These are phyloP conservation scores for Hura crepitans DNA, from an alignment of 441 rosid species.

Conservation along the genomic window DNA sequence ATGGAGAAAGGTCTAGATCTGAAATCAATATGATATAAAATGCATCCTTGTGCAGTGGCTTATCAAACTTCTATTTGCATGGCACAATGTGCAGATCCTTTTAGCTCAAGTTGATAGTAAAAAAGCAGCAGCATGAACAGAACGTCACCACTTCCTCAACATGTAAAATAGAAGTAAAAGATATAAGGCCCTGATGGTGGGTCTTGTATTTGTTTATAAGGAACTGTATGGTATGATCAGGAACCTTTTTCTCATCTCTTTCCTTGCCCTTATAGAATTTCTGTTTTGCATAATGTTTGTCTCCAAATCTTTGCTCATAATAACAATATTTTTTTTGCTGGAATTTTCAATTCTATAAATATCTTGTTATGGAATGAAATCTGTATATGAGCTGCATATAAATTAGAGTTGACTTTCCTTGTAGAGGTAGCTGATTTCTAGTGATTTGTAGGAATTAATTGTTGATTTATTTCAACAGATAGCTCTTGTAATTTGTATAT, in stretches of 20 bases:
- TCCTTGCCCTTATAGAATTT: too few species aligned
- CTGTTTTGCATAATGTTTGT: neutral
- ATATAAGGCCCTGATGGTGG: constrained; percentile 5
- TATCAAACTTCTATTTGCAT: neutral
- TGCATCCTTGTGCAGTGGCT: neutral
- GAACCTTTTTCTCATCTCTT: too few species aligned
- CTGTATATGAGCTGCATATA: too few species aligned
- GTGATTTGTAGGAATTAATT: too few species aligned
- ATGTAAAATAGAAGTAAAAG: neutral
- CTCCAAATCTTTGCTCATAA: neutral
- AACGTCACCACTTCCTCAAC: neutral
- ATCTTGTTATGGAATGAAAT: too few species aligned
- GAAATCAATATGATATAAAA: neutral
- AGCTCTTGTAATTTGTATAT: too few species aligned
- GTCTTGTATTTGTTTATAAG: too few species aligned
- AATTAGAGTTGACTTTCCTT: too few species aligned
- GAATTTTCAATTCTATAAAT: neutral
- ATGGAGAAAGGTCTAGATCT: constrained; percentile 5
- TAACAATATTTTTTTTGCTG: neutral
- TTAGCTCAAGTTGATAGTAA: neutral
- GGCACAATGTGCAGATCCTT: neutral
- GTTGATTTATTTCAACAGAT: too few species aligned
- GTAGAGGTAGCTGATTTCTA: too few species aligned
- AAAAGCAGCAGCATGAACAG: neutral
- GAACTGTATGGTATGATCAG: too few species aligned